Conservation (phyloP, 2,329 filamentous ascomycete genomes). For the Ambrosiella beaveri region DNA sequence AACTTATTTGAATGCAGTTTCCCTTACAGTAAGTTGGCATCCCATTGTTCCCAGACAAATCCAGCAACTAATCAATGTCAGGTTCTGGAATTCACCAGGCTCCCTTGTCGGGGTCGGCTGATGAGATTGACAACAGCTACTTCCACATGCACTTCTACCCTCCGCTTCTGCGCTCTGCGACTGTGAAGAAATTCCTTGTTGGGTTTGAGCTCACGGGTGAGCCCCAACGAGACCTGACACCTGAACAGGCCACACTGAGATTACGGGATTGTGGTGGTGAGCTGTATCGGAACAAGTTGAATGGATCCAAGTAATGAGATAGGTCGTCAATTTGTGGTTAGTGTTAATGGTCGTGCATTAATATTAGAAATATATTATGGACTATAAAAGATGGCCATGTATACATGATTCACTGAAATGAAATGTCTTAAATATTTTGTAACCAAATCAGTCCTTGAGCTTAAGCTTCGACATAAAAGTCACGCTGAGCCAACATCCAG, state of each 20-base stretch:
- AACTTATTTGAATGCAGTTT: slow-evolving; percentile 95
- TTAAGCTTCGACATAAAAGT: slow-evolving; percentile 40
- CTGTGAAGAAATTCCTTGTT: slow-evolving; percentile 88
- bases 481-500: slow-evolving; percentile 52
- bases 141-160: slow-evolving; percentile 98
- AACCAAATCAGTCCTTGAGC: neutral
- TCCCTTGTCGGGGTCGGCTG: slow-evolving; percentile 60
- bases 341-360: neutral
- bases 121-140: slow-evolving; percentile 75
- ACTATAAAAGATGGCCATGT: neutral
- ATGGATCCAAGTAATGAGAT: neutral
- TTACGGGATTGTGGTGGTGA: slow-evolving; percentile 62
- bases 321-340: neutral
- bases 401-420: neutral
- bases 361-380: neutral
- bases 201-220: slow-evolving; percentile 95
- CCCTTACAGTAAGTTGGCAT: slow-evolving; percentile 55
- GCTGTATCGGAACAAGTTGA: slow-evolving; percentile 50
- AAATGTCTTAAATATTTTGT: neutral
- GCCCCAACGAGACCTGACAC: slow-evolving; percentile 95
- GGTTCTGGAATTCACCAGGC: slow-evolving; percentile 93
- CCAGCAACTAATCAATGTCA: slow-evolving; percentile 17
- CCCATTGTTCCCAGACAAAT: neutral
- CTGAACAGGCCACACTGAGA: slow-evolving; percentile 75
- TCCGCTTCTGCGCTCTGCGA: slow-evolving; percentile 77